Evolutionary conservation across 2,329 filamentous ascomycete species (phyloP), one percentile per base, ranked within the genome.

Genomic region (Xylaria sp.): DNA sequence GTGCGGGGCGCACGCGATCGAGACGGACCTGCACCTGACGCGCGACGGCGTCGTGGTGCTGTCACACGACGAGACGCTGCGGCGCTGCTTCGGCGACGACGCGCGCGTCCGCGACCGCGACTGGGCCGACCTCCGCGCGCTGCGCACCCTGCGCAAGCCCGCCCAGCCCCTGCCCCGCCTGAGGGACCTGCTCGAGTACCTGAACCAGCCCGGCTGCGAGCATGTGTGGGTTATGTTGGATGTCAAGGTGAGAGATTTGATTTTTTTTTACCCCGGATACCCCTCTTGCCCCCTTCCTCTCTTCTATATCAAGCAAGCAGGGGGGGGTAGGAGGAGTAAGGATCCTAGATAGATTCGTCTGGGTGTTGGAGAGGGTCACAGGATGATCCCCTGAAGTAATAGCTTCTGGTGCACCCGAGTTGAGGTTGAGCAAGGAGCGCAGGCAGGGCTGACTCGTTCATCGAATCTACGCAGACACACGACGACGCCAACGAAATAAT

Each of bases 11-110:
- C 84, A 95, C 65, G 93, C 89, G 0, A 76, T 97, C 22, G 93
- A 97, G 75, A 95, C 91, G 17, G 93, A 97, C 66, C 73, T 97
- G 7, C 92, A 95, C 69, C 74, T 97, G 29, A 87, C 90, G 13
- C 85, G 81, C 57, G 93, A 97, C 66, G 87, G 88, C 6, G 86
- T 96, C 0, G 89, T 96, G 0, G 90, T 97, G 8, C 75, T 97
- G 39, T 91, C 88, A 42, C 92, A 92, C 84, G 92, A 97, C 69
- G 76, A 83, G 5, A 86, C 84, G 2, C 77, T 97, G 29, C 87
- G 89, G 71, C 83, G 93, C 43, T 96, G 91, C 72, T 97, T 89
- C 69, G 92, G 92, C 11, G 74, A 84, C n/a, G 77, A 87, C 26
- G 80, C 86, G 29, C 87, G 84, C 64, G 82, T 97, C 54, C 79